These are phyloP conservation scores for Handroanthus guayacan DNA, from an alignment of 257 asterid genomes.

Conservation along the genomic window DNA sequence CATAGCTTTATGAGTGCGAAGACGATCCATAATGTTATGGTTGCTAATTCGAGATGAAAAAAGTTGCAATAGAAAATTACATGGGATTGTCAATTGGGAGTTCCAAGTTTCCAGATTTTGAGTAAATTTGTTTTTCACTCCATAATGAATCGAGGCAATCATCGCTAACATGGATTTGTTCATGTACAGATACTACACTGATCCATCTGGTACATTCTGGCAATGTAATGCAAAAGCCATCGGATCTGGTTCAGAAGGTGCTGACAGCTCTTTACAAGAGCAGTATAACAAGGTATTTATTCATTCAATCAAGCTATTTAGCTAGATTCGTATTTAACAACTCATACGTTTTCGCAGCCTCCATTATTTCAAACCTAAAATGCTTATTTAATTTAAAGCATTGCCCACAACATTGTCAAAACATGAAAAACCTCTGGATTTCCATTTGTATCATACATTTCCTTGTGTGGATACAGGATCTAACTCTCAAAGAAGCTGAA, in stretches of 20 bases:
- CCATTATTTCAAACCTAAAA: neutral
- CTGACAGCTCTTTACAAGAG: slow-evolving; percentile 99
- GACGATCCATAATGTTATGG: neutral
- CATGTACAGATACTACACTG: slow-evolving; percentile 73
- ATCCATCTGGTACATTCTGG: slow-evolving; percentile 98
- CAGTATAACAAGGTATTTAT: slow-evolving; percentile 75
- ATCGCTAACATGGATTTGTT: slow-evolving; percentile 31
- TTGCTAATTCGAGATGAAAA: neutral
- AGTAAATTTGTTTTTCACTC: neutral
- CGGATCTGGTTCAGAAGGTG: slow-evolving; percentile 98
- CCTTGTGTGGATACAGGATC: slow-evolving; percentile 50
- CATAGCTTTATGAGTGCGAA: neutral
- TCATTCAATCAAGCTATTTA: neutral
- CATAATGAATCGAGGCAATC: neutral
- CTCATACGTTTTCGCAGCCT: neutral
- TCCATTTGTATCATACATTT: neutral
- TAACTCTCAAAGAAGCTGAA: slow-evolving; percentile 79
- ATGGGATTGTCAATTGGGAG: neutral
- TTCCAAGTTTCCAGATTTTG: neutral
- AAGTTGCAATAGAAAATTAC: neutral
- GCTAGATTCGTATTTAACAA: neutral
- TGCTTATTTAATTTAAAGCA: neutral
- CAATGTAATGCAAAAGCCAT: slow-evolving; percentile 96
- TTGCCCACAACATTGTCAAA: neutral
- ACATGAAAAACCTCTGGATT: neutral